phyloP scores from a whole-genome alignment of 352 stramenopile species.

The Pythium myriotylum region DNA sequence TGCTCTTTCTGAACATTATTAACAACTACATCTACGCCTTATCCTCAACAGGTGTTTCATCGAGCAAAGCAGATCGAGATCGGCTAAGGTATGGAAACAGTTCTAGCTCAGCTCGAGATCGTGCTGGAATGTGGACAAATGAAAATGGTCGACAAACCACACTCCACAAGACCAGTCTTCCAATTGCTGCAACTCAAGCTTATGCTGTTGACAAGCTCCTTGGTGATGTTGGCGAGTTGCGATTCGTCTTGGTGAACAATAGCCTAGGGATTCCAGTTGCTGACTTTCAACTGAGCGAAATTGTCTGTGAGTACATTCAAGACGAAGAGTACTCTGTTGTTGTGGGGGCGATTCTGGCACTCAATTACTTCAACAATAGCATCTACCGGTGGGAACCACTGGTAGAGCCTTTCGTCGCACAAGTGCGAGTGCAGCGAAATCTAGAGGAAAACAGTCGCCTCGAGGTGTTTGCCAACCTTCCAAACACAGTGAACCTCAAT shows the following conservation, averaged over 20 bases:
- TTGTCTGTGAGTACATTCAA: slow-evolving; percentile 88
- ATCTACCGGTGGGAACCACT: slow-evolving; percentile 90
- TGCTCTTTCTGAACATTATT: slow-evolving; percentile 82
- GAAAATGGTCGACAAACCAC: slow-evolving; percentile 18
- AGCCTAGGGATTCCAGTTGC: slow-evolving; percentile 85
- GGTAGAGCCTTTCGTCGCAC: slow-evolving; percentile 79
- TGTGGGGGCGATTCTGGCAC: slow-evolving; percentile 72
- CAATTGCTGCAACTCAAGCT: background rate
- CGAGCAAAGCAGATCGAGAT: slow-evolving; percentile 8
- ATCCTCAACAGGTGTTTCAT: slow-evolving; percentile 4
- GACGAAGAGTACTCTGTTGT: slow-evolving; percentile 84
- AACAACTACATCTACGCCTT: slow-evolving; percentile 80
- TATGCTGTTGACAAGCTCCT: slow-evolving; percentile 81
- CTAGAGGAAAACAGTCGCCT: slow-evolving; percentile 73
- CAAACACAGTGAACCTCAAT: slow-evolving; percentile 88
- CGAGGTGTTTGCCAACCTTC: slow-evolving; percentile 82
- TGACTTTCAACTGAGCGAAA: slow-evolving; percentile 86
- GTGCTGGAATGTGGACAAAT: slow-evolving; percentile 4
- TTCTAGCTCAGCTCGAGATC: slow-evolving; percentile 9
- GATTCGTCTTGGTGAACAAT: slow-evolving; percentile 89
- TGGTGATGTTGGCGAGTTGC: slow-evolving; percentile 81
- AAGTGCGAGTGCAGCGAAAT: slow-evolving; percentile 72
- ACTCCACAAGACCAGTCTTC: slow-evolving; percentile 20
- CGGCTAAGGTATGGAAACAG: slow-evolving; percentile 5
- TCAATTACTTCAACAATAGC: slow-evolving; percentile 92